phyloP scores from a whole-genome alignment of 1,284 basidiomycete genomes.

The Trametes polyzona region DNA sequence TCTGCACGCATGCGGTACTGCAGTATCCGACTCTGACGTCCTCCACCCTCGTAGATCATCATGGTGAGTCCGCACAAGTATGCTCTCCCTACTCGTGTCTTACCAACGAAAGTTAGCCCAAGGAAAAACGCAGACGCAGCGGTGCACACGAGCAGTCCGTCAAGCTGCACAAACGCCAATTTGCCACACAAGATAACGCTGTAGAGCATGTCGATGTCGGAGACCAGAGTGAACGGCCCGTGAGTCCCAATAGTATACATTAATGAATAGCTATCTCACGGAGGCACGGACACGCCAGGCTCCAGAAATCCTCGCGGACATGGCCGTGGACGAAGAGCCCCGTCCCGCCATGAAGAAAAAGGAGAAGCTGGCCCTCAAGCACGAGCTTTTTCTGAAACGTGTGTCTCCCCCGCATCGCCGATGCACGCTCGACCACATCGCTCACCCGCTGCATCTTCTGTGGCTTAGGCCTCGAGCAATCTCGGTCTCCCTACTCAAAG shows the following conservation, averaged over 20 bases:
- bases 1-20: no score
- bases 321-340: conserved; percentile 33
- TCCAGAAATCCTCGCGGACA: conserved; percentile 45
- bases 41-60: neutral
- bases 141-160: conserved; percentile 55
- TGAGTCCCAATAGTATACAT: conserved; percentile 12
- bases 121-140: conserved; percentile 53
- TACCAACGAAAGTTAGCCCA: conserved; percentile 50
- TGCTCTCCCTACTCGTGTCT: neutral
- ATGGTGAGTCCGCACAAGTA: conserved; percentile 14
- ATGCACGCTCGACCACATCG: neutral
- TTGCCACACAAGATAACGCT: conserved; percentile 51
- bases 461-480: conserved; percentile 59
- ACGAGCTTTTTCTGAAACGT: conserved; percentile 73
- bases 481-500: conserved; percentile 70
- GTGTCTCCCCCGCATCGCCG: conserved; percentile 18
- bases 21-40: neutral
- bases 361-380: conserved; percentile 67
- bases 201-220: conserved; percentile 54
- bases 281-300: conserved; percentile 40
- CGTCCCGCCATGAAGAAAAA: conserved; percentile 58
- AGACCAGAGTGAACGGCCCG: conserved; percentile 32
- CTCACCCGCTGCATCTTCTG: neutral
- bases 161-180: conserved; percentile 48
- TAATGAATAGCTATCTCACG: neutral